Base-by-base conservation (phyloP, 441 rosid genomes). In the Croton setiger region DNA sequence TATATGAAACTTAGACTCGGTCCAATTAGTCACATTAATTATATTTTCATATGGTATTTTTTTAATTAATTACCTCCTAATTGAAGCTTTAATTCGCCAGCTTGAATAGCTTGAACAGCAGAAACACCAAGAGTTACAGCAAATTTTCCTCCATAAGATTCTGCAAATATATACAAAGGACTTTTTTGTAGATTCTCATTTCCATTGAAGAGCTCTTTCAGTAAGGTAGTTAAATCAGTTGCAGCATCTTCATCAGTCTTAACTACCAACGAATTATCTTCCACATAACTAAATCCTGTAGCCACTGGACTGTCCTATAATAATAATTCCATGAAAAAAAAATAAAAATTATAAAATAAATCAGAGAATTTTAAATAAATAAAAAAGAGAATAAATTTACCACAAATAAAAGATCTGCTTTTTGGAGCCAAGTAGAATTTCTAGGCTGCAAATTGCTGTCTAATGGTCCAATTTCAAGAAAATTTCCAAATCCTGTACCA, bases 51-150 rank as follows among this genome's bases (percentile, higher is more conserved):
- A n/a, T n/a, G n/a, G n/a, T n/a, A n/a, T n/a, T n/a, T n/a, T n/a
- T n/a, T n/a, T n/a, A n/a, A n/a, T n/a, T n/a, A n/a, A n/a, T 57
- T 76, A 81, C 85, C 87, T 23, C 80, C 83, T n/a, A 83, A 76
- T 45, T 54, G 76, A 61, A 81, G 80, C 74, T 73, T 81, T 60
- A 81, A 49, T 20, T 77, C 67, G 33, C 83, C 79, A 9, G 79
- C 75, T 71, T 77, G 74, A 60, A 83, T 75, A 36, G 81, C 79
- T 75, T 64, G 47, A 5, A 75, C 56, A 60, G 76, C 75, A 5
- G 82, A 76, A 21, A 79, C 4, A 3, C 74, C 85, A 12, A 83
- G 77, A 49, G 87, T 75, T 27, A 70, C 81, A 3, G 83, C 83
- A 58, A 81, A 83, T 61, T 79, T 81, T 6, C 85, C 85, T 43